Base-by-base conservation (phyloP, 192 early-diverging fungal genomes). In the Backusella liffmaniae region DNA sequence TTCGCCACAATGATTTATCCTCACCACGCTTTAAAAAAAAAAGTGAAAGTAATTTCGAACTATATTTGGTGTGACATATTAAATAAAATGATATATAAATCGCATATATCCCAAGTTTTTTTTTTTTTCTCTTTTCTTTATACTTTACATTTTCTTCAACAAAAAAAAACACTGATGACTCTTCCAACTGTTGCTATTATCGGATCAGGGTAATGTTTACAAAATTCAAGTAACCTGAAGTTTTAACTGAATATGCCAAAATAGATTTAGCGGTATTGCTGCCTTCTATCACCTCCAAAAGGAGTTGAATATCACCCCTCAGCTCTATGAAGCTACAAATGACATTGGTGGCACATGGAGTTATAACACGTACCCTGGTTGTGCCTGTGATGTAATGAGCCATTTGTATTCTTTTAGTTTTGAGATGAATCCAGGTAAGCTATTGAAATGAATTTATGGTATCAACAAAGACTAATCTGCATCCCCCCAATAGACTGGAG, bases 281-380 rank as follows among this genome's bases (percentile, higher is more conserved):
- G 85, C 88, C 29, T 86, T 84, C 4, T 82, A 88, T 21, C 80
- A 84, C 10, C 73, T 89, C 5, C 73, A 83, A 71, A 77, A 88
- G 34, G 72, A 86, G 39, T 76, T 89, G 65, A 83, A 80, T 13
- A 66, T 85, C 30, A 75, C 73, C 8, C 77, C 82, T 8, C 77
- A 75, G 16, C 76, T 89, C 39, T 86, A 82, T 66, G 88, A 89
- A 68, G 77, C 77, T 29, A 73, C 77, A 44, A 70, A 74, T 5
- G 85, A 85, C 18, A 78, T 89, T 10, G 88, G 88, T 1, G 88
- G 86, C 34, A 88, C 86, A 26, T 89, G 88, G 88, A 79, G 76
- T 36, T 68, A 81, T 34, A 84, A 81, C 75, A 83, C 78, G 1
- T 86, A 84, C 44, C 82, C 82, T 10, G 84, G 84, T 0, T 81